phyloP scores from a whole-genome alignment of 345 rosid species.

The Eucalyptus erythrocorys region DNA sequence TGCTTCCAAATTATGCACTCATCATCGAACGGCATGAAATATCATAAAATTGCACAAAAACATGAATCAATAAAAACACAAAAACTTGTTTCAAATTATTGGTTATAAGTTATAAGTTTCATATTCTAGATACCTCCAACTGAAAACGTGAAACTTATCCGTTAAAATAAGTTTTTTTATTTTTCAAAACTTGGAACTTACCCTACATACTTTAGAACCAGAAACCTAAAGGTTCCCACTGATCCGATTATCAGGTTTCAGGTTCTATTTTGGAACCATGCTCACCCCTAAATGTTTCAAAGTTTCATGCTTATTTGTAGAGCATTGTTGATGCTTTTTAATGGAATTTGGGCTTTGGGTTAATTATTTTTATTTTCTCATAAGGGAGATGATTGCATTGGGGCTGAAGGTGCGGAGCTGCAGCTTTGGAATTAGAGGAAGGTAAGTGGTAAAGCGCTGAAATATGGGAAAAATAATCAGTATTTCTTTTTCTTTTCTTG shows the following conservation, averaged over 20 bases:
- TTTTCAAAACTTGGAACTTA: too few species aligned
- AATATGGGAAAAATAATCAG: not conserved
- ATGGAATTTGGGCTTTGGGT: not conserved
- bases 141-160: rapidly evolving
- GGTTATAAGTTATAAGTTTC: too few species aligned
- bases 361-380: not conserved
- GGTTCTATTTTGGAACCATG: rapidly evolving
- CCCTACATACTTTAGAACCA: rapidly evolving
- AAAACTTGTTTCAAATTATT: rapidly evolving
- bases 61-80: rapidly evolving
- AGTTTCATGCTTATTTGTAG: too few species aligned
- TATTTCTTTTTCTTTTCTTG: not conserved
- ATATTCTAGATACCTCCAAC: too few species aligned
- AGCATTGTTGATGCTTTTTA: not conserved
- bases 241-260: rapidly evolving
- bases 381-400: not conserved
- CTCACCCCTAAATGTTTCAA: rapidly evolving
- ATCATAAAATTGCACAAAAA: rapidly evolving
- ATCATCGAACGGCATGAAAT: rapidly evolving
- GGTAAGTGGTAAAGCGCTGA: not conserved
- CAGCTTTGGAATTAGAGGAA: not conserved
- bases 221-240: rapidly evolving
- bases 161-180: rapidly evolving
- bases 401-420: not conserved
- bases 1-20: rapidly evolving